Base-by-base conservation (phyloP, 208 protist genomes). In the Kentomonas sorsogonicus region DNA sequence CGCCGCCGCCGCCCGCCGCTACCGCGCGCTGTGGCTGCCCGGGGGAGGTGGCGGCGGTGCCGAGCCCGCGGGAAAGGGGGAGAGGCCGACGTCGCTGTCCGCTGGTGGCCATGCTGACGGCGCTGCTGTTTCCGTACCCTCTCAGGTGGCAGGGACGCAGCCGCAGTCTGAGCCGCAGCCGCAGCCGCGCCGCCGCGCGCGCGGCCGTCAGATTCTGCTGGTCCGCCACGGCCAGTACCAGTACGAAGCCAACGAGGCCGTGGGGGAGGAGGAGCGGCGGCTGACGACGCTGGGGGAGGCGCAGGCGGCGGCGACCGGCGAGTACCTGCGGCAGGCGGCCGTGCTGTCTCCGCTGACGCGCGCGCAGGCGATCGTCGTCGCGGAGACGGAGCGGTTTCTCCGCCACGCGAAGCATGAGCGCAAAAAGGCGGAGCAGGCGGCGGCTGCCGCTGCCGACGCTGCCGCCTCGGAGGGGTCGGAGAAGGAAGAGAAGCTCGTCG, bases 141-240 rank as follows among this genome's bases (percentile, higher is more conserved):
- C n/a, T n/a, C n/a, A n/a, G n/a, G n/a, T n/a, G n/a, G n/a, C n/a
- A n/a, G n/a, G n/a, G n/a, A n/a, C n/a, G n/a, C n/a, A n/a, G n/a
- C n/a, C n/a, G n/a, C n/a, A n/a, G n/a, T n/a, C 39, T 60, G 16
- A 63, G 69, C 20, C 13, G 29, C 39, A 27, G 4, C 25, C 53
- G 62, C 46, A 60, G 60, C 16, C 27, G 51, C 16, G 41, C 20
- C 18, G 55, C 59, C 16, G 43, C 51, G 30, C 52, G 55, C 29
- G 29, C 70, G 0, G 57, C 53, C 77, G 82, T 0, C 82, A 86
- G 54, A 71, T 94, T 30, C 48, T 94, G 20, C 59, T 94, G 22
- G 78, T 94, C n/a, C 77, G 87, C 16, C 87, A 94, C 62, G 87
- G 87, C 3, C 83, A 94, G 60, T 94, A 94, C 72, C 46, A 72